Percentiles rank a stretch among this genome's conserved stretches.
phyloP scores from a whole-genome alignment of 1,284 basidiomycete species.

The Cryptococcus sp. region DNA sequence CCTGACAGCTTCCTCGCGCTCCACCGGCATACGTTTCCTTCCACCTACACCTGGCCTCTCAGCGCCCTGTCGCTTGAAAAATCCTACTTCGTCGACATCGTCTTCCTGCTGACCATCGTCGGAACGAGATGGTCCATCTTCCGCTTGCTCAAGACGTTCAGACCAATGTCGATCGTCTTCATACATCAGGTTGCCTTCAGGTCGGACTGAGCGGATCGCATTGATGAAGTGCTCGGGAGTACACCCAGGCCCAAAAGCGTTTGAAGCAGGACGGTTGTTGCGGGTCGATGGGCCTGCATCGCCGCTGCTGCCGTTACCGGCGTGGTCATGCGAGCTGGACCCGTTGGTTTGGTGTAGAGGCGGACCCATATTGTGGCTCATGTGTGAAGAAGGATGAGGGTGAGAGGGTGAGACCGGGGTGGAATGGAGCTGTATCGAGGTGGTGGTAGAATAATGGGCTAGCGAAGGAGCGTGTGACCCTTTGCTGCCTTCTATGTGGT shows the following conservation, averaged over 20 bases:
- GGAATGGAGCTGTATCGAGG: conserved; percentile 3
- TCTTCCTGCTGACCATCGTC: conserved; percentile 21
- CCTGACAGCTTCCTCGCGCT: conserved; percentile 88
- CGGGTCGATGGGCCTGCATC: conserved; percentile 8
- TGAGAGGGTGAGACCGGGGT: neutral
- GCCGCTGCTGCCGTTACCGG: neutral
- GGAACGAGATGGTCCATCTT: neutral
- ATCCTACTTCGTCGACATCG: conserved; percentile 1
- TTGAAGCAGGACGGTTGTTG: neutral
- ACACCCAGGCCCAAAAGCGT: neutral
- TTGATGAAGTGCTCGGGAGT: conserved; percentile 13
- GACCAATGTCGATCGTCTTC: conserved; percentile 45
- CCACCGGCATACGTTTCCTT: conserved; percentile 56
- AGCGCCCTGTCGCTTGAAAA: conserved; percentile 5
- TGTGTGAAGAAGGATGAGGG: neutral
- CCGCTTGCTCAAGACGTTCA: conserved; percentile 7
- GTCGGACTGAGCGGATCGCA: conserved; percentile 14
- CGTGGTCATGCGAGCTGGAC: neutral
- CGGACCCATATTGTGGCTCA: conserved; percentile 16
- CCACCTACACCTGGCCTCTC: conserved; percentile 17
- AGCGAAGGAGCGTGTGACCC: neutral
- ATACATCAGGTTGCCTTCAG: conserved; percentile 41
- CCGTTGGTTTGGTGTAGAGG: conserved; percentile 15
- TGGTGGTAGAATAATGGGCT: neutral
- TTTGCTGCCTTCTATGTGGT: conserved; percentile 4